Percentiles rank a stretch among this genome's conserved stretches.
These are phyloP conservation scores for Tephrocybe sp. DNA, from an alignment of 768 basidiomycete genomes.

Conservation along the genomic window DNA sequence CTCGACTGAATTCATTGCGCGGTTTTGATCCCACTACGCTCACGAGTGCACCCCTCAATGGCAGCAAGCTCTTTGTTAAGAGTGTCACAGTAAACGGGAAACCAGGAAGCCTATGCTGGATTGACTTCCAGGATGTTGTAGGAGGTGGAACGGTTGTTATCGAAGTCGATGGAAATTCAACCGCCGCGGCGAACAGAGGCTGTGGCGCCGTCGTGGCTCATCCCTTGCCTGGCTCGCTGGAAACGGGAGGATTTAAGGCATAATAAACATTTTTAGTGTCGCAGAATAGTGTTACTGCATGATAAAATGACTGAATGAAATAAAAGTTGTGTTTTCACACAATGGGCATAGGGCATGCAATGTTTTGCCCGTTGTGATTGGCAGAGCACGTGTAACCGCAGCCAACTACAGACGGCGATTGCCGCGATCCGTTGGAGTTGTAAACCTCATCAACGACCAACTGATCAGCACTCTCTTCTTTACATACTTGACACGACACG, in stretches of 20 bases:
- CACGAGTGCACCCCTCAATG: slow-evolving; percentile 31
- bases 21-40: slow-evolving; percentile 39
- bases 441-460: background rate
- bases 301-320: too few species aligned
- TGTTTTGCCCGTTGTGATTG: too few species aligned
- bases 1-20: slow-evolving; percentile 31
- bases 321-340: too few species aligned
- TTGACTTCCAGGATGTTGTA: slow-evolving; percentile 40
- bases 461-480: slow-evolving; percentile 5
- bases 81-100: slow-evolving; percentile 40
- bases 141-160: slow-evolving; percentile 44
- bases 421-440: slow-evolving; percentile 18
- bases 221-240: slow-evolving; percentile 37
- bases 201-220: slow-evolving; percentile 30
- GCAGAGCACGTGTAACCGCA: too few species aligned
- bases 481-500: slow-evolving; percentile 8
- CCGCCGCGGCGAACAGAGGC: slow-evolving; percentile 30
- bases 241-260: slow-evolving; percentile 33
- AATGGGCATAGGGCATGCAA: too few species aligned
- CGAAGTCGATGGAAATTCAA: slow-evolving; percentile 37
- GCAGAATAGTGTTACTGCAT: too few species aligned
- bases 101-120: slow-evolving; percentile 37
- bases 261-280: too few species aligned
- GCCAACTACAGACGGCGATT: slow-evolving; percentile 18
- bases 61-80: slow-evolving; percentile 42